A percentile compares a stretch with the other conserved stretches of the same genome.
phyloP scores from a whole-genome alignment of 371 early-diverging fungal species.

The Thermomucor indicae-seudaticae region DNA sequence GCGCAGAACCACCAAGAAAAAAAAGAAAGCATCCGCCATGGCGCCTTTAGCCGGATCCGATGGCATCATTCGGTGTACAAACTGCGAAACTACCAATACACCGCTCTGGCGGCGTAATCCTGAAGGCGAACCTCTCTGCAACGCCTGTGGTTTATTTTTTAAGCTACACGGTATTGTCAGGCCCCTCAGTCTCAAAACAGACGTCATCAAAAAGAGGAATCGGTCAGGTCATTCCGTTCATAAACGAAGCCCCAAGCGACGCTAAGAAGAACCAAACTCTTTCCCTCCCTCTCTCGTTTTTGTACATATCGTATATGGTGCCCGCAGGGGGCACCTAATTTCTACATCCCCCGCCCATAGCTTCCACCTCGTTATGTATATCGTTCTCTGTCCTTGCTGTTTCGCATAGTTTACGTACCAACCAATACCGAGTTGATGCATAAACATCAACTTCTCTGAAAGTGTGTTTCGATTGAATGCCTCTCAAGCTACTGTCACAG shows the following conservation, averaged over 20 bases:
- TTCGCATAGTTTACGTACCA: too few relatives aligned
- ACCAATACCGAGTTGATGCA: too few relatives aligned
- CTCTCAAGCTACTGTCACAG: not conserved
- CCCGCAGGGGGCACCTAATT: too few relatives aligned
- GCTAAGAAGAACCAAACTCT: not conserved
- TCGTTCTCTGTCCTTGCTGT: too few relatives aligned
- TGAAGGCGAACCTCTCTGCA: constrained; percentile 57
- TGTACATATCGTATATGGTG: too few relatives aligned
- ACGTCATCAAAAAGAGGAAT: constrained; percentile 78
- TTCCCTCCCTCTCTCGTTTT: not conserved
- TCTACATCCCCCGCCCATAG: too few relatives aligned
- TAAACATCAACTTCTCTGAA: too few relatives aligned
- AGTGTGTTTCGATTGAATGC: not conserved
- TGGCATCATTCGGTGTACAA: constrained; percentile 55
- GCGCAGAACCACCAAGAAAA: constrained; percentile 1
- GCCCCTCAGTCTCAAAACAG: constrained; percentile 69
- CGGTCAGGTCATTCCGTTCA: constrained; percentile 1
- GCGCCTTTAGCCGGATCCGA: constrained; percentile 3
- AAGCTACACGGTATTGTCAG: constrained; percentile 83
- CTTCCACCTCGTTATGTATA: too few relatives aligned
- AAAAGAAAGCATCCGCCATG: not conserved
- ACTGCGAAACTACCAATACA: constrained; percentile 85
- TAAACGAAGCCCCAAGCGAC: constrained; percentile 5
- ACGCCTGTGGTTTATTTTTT: constrained; percentile 60
- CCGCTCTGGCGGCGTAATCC: constrained; percentile 92